These are phyloP conservation scores for Apocynum venetum DNA, from an alignment of 257 asterid genomes.

Conservation along the genomic window DNA sequence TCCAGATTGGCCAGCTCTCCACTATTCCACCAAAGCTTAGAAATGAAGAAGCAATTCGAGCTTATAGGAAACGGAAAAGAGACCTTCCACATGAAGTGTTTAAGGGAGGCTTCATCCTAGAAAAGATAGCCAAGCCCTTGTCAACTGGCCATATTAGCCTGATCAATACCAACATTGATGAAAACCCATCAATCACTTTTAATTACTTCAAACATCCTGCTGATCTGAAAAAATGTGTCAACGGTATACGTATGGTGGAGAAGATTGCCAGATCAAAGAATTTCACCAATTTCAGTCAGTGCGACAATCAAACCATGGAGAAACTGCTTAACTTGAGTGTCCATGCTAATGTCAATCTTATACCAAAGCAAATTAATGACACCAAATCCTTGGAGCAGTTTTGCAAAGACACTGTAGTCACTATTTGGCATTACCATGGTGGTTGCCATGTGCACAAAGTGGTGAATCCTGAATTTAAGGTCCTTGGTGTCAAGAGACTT, in stretches of 20 bases:
- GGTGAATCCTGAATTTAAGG: conserved; percentile 51
- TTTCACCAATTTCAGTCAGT: conserved; percentile 47
- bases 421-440: conserved; percentile 99
- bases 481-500: conserved; percentile 61
- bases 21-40: conserved; percentile 68
- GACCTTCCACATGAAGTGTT: conserved; percentile 55
- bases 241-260: conserved; percentile 70
- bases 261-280: conserved; percentile 54
- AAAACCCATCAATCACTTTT: conserved; percentile 86
- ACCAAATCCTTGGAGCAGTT: conserved; percentile 74
- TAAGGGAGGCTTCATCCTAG: conserved; percentile 62
- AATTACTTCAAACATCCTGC: conserved; percentile 88
- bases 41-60: conserved; percentile 46
- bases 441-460: conserved; percentile 90
- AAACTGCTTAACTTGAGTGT: conserved; percentile 74
- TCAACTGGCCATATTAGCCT: conserved; percentile 54
- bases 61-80: conserved; percentile 37
- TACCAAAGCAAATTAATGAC: conserved; percentile 81
- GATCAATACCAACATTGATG: conserved; percentile 54
- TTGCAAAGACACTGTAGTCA: conserved; percentile 89
- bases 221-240: conserved; percentile 62
- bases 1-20: conserved; percentile 77
- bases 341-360: conserved; percentile 72
- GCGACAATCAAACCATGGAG: conserved; percentile 44
- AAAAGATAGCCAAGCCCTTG: conserved; percentile 51